Base-by-base conservation (phyloP, 169 alveolate species). In the Cryptosporidium viatorum region DNA sequence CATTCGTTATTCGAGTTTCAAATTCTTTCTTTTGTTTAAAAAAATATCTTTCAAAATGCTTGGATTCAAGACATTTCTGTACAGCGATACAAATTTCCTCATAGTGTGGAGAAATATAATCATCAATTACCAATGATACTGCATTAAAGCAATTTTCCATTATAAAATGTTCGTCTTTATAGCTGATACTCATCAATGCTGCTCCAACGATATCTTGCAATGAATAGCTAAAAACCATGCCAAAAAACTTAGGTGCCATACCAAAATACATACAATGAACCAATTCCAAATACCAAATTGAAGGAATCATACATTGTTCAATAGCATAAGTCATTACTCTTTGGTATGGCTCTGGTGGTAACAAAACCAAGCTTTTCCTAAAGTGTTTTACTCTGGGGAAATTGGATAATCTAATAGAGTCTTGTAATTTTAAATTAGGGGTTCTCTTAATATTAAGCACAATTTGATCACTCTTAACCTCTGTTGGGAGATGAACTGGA, bases 211-310 rank as follows among this genome's bases (percentile, higher is more conserved):
- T 29, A 43, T 80, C 89, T 45, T 80, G 80, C n/a, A 80, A 65
- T 33, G 80, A 37, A 48, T 80, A 80, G 41, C 89, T 80, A 29
- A 80, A 26, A 12, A 45, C 26, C 23, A 67, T 45, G 0, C 89
- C 89, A 31, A 9, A 12, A 31, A 80, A 65, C 23, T 18, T 41
- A 8, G 89, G 75, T 41, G 74, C 68, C 62, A 80, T 62, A 7
- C 68, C 73, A 12, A 65, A 0, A 12, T 62, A 80, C 89, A 80
- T 80, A 59, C 89, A 80, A 45, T 80, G 89, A 62, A 80, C 21
- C 9, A 80, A 39, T 80, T 80, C 89, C 23, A 80, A 48, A 59
- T 80, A 65, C 89, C 89, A 80, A 23, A n/a, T 62, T 10, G 89
- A 62, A n/a, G 89, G 89, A 26, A 80, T 39, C 75, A 80, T 18